These are phyloP conservation scores for Nicotiana paniculata DNA, from an alignment of 257 asterid genomes.

Conservation along the genomic window DNA sequence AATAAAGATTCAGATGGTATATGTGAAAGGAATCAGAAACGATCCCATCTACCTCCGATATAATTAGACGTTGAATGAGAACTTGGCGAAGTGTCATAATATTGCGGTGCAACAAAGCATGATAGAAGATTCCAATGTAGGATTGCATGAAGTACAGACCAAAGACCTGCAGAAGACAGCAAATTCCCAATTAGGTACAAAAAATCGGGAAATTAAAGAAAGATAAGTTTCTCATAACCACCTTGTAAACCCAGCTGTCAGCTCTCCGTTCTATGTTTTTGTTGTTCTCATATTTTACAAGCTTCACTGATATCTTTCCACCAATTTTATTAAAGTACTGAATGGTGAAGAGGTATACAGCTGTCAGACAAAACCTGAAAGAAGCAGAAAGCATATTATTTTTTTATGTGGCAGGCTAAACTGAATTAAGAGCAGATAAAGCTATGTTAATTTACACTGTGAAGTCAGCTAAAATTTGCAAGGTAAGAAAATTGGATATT, in stretches of 20 bases:
- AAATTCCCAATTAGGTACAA: not conserved
- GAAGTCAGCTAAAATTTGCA: not conserved
- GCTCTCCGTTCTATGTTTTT: slow-evolving; percentile 65
- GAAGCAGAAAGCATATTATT: not conserved
- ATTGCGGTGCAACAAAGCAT: slow-evolving; percentile 87
- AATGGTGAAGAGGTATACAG: slow-evolving; percentile 68
- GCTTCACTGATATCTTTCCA: slow-evolving; percentile 76
- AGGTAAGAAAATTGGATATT: not conserved
- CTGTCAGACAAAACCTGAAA: slow-evolving; percentile 75
- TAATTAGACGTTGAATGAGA: slow-evolving; percentile 74
- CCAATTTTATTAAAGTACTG: slow-evolving; percentile 85
- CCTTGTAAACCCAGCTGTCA: slow-evolving; percentile 96
- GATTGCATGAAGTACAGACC: slow-evolving; percentile 97
- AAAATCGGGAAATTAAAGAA: not conserved
- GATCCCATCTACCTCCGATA: slow-evolving; percentile 60
- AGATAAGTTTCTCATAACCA: slow-evolving; percentile 7
- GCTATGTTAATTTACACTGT: not conserved
- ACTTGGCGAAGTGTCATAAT: slow-evolving; percentile 82
- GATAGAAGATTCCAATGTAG: slow-evolving; percentile 89
- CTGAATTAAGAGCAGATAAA: not conserved
- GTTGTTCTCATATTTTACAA: slow-evolving; percentile 64
- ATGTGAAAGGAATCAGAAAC: not conserved
- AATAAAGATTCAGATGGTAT: not conserved
- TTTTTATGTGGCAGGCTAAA: not conserved
- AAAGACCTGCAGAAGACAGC: slow-evolving; percentile 55